These are phyloP conservation scores for Stygiomarasmius scandens DNA, from an alignment of 1,284 basidiomycete species.

Conservation along the genomic window DNA sequence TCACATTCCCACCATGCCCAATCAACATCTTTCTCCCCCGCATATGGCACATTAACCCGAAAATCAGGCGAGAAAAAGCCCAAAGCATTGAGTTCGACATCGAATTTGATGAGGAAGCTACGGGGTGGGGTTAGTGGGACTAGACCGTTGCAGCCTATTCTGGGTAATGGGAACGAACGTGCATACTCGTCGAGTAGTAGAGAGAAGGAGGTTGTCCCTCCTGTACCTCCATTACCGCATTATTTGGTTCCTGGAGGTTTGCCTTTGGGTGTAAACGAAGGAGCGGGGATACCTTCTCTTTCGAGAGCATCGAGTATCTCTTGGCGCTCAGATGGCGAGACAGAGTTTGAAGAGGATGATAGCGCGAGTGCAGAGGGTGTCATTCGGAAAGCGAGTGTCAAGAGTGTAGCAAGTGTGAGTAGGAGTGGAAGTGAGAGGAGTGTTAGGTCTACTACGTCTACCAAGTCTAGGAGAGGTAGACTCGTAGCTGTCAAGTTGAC, in stretches of 20 bases:
- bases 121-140: slow-evolving; percentile 36
- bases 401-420: background rate
- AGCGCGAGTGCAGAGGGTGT: background rate
- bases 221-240: background rate
- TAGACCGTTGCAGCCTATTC: slow-evolving; percentile 19
- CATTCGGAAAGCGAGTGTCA: slow-evolving; percentile 1
- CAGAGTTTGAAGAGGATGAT: background rate
- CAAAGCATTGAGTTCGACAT: slow-evolving; percentile 6
- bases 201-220: background rate
- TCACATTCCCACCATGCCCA: too few relatives aligned
- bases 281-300: slow-evolving; percentile 7
- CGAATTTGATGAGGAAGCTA: slow-evolving; percentile 30
- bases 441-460: slow-evolving; percentile 10
- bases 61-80: slow-evolving; percentile 16
- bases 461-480: slow-evolving; percentile 22
- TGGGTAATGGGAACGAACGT: background rate
- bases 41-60: slow-evolving; percentile 19
- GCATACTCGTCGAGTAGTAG: slow-evolving; percentile 1
- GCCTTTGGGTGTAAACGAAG: too few relatives aligned
- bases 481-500: slow-evolving; percentile 89
- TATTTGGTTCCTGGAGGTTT: background rate
- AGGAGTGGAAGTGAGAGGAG: slow-evolving; percentile 9
- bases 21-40: too few relatives aligned
- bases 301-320: slow-evolving; percentile 13
- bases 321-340: slow-evolving; percentile 10